phyloP scores from a whole-genome alignment of 495 filamentous ascomycete species.

The Thermochaetoides thermophila region DNA sequence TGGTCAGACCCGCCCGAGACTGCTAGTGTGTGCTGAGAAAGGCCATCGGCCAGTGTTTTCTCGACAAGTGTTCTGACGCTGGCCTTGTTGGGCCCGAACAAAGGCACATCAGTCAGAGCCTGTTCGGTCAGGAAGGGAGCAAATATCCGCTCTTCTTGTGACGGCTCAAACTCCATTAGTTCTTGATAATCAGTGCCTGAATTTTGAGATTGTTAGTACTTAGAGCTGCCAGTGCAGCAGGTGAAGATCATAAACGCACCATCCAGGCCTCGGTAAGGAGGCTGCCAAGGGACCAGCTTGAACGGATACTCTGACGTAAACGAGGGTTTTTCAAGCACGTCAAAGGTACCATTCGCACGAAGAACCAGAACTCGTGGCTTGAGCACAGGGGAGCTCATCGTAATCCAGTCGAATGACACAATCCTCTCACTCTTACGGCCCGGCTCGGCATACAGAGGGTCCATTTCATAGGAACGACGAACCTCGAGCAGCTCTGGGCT shows the following conservation, averaged over 20 bases:
- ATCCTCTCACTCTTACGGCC: constrained; percentile 44
- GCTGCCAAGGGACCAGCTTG: constrained; percentile 32
- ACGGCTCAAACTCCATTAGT: constrained; percentile 30
- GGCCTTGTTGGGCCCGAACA: constrained; percentile 30
- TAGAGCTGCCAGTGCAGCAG: too few relatives aligned
- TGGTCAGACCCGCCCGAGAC: constrained; percentile 13
- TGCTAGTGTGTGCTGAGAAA: constrained; percentile 13
- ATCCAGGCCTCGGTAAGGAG: constrained; percentile 30
- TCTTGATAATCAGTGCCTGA: constrained; percentile 28
- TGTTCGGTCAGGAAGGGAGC: constrained; percentile 29
- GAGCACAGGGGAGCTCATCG: constrained; percentile 39
- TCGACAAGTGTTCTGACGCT: constrained; percentile 20
- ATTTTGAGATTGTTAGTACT: too few relatives aligned
- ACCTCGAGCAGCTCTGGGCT: constrained; percentile 39
- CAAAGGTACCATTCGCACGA: constrained; percentile 50
- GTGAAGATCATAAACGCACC: too few relatives aligned
- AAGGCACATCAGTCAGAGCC: constrained; percentile 23
- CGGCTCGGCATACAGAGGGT: constrained; percentile 32
- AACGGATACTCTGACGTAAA: constrained; percentile 34
- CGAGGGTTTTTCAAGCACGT: constrained; percentile 48
- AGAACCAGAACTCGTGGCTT: constrained; percentile 54
- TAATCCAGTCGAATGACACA: constrained; percentile 80
- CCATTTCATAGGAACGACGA: constrained; percentile 36
- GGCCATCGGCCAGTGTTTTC: constrained; percentile 12
- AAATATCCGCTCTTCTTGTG: constrained; percentile 26